phyloP scores from a whole-genome alignment of 208 protist species.

The Crithidia expoeki region DNA sequence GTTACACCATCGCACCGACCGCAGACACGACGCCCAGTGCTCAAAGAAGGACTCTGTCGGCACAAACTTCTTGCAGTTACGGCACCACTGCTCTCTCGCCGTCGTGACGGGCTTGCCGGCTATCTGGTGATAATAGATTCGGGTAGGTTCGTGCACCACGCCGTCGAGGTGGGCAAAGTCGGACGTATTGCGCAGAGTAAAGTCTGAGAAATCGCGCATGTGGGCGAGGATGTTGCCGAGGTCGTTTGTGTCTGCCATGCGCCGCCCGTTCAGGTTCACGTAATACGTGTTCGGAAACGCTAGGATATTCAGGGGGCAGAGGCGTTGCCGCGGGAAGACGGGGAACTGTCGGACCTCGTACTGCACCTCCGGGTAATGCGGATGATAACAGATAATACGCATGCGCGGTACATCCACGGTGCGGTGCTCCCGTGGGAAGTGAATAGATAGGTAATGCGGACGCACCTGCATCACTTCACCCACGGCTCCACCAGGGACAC shows the following conservation, averaged over 20 bases:
- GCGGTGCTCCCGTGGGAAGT: constrained; percentile 76
- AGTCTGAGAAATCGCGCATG: constrained; percentile 82
- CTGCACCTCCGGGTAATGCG: constrained; percentile 71
- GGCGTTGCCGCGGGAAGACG: constrained; percentile 70
- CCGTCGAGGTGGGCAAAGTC: constrained; percentile 82
- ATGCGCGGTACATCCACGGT: constrained; percentile 83
- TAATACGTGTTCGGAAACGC: constrained; percentile 56
- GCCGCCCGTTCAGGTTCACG: constrained; percentile 76
- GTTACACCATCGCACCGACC: constrained; percentile 82
- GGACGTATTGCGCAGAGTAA: constrained; percentile 71
- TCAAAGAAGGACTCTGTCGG: constrained; percentile 61
- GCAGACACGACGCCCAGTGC: constrained; percentile 81
- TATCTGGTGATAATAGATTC: constrained; percentile 88
- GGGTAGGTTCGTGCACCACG: constrained; percentile 90
- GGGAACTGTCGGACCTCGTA: constrained; percentile 88
- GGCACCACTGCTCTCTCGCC: constrained; percentile 84
- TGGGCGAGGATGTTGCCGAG: constrained; percentile 84
- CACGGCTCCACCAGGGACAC: constrained; percentile 74
- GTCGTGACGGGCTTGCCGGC: constrained; percentile 43
- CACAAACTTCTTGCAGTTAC: constrained; percentile 90
- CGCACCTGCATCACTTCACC: constrained; percentile 80
- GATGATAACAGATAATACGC: constrained; percentile 74
- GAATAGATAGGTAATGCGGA: constrained; percentile 78
- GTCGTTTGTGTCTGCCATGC: constrained; percentile 90
- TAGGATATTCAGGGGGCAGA: constrained; percentile 72